Evolutionary conservation across 306 rosid genomes (phyloP).

Genomic region (Cucumis hystrix): DNA sequence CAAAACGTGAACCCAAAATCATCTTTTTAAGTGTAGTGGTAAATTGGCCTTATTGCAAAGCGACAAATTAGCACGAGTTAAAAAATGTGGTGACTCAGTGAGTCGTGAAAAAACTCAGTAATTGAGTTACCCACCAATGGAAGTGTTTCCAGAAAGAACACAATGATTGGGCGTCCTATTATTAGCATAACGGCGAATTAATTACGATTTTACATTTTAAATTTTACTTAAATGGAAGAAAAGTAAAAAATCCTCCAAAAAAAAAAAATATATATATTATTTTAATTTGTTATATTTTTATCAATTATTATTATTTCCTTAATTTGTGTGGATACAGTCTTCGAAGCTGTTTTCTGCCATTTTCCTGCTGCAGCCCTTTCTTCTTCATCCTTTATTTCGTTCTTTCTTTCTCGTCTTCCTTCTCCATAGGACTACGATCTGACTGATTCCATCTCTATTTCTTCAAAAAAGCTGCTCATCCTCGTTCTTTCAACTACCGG

Average conservation of each 20-base stretch:
- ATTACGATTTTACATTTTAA: constrained; percentile 3
- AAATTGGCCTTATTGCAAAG: neutral
- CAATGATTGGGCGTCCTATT: constrained; percentile 11
- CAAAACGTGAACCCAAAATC: neutral
- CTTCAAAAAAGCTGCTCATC: constrained; percentile 14
- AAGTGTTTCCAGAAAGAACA: constrained; percentile 7
- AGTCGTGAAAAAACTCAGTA: neutral
- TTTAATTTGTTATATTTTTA: neutral
- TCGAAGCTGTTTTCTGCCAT: constrained; percentile 32
- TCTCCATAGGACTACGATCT: constrained; percentile 16
- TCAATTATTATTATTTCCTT: constrained; percentile 2
- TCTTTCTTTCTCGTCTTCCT: constrained; percentile 9
- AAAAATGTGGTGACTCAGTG: neutral
- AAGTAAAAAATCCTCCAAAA: neutral
- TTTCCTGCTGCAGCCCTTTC: constrained; percentile 5
- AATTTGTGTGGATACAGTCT: constrained; percentile 59
- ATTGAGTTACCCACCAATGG: neutral
- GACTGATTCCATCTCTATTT: constrained; percentile 21
- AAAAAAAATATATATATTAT: no score
- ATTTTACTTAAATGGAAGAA: neutral
- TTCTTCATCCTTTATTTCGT: neutral
- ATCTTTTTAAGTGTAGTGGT: neutral
- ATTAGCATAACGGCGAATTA: constrained; percentile 6
- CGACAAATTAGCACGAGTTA: neutral
- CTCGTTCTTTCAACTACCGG: neutral